Conservation (phyloP, 371 early-diverging fungal genomes). For the Phascolomyces articulosus region DNA sequence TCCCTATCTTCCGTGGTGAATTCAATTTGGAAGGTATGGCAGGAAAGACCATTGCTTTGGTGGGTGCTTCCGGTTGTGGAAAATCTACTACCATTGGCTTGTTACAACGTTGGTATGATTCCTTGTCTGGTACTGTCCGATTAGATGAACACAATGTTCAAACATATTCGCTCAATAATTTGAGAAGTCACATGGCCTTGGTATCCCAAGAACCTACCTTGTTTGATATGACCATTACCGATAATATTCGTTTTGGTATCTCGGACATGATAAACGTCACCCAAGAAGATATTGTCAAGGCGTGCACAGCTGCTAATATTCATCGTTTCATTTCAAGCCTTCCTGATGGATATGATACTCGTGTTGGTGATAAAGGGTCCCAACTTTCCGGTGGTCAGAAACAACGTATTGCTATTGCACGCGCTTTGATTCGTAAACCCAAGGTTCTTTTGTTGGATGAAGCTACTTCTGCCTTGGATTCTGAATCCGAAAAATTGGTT, state of each 20-base stretch:
- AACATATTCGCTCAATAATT: slow-evolving; percentile 56
- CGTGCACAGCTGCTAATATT: slow-evolving; percentile 70
- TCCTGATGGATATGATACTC: slow-evolving; percentile 78
- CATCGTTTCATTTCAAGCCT: slow-evolving; percentile 72
- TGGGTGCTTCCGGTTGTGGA: slow-evolving; percentile 51
- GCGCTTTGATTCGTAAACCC: slow-evolving; percentile 80
- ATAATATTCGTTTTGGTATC: slow-evolving; percentile 76
- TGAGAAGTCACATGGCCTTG: slow-evolving; percentile 74
- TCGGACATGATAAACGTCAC: slow-evolving; percentile 42
- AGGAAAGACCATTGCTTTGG: slow-evolving; percentile 72
- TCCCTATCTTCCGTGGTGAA: slow-evolving; percentile 66
- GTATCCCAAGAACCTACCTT: slow-evolving; percentile 89
- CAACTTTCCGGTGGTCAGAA: slow-evolving; percentile 40
- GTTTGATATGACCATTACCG: slow-evolving; percentile 75
- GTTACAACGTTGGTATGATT: slow-evolving; percentile 87
- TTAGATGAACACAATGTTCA: slow-evolving; percentile 72
- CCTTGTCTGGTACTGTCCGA: slow-evolving; percentile 54
- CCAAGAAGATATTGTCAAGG: slow-evolving; percentile 59
- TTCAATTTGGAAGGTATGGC: slow-evolving; percentile 65
- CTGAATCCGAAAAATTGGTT: slow-evolving; percentile 85
- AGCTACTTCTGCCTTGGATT: slow-evolving; percentile 92
- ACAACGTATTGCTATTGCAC: slow-evolving; percentile 41
- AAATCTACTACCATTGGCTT: slow-evolving; percentile 83
- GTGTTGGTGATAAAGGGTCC: slow-evolving; percentile 73
- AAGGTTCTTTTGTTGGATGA: slow-evolving; percentile 88